Conservation (phyloP, 164 flowering plant genomes). For the Santalum album region DNA sequence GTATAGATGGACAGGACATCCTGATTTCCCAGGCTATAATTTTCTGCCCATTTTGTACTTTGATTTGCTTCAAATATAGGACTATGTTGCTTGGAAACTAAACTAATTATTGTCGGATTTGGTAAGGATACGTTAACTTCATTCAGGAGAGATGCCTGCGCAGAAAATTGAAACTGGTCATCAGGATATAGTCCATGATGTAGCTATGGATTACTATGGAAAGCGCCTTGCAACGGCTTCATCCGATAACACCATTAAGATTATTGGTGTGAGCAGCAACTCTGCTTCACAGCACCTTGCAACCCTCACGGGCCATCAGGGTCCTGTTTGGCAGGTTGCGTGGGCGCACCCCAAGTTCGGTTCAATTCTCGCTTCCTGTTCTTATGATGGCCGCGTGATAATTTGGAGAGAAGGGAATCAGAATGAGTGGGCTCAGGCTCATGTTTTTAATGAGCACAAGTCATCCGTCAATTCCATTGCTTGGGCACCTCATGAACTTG, state of each 20-base stretch:
- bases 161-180: neutral
- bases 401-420: slow-evolving; percentile 38
- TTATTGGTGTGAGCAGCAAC: slow-evolving; percentile 23
- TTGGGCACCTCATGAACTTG: slow-evolving; percentile 53
- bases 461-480: slow-evolving; percentile 42
- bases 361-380: slow-evolving; percentile 33
- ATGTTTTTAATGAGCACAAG: slow-evolving; percentile 40
- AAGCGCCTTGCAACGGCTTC: neutral
- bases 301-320: slow-evolving; percentile 32
- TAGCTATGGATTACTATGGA: neutral
- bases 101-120: no score
- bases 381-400: slow-evolving; percentile 36
- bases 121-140: no score
- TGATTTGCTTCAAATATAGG: no score
- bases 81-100: no score
- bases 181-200: neutral
- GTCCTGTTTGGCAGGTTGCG: slow-evolving; percentile 44
- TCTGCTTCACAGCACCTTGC: slow-evolving; percentile 26
- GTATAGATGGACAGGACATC: no score
- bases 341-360: slow-evolving; percentile 46
- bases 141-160: neutral
- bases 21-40: no score
- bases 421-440: slow-evolving; percentile 35
- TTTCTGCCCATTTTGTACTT: no score
- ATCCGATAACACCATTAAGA: slow-evolving; percentile 9